These are phyloP conservation scores for Aspergillus niger DNA, from an alignment of 2,329 filamentous ascomycete genomes.

Conservation along the genomic window DNA sequence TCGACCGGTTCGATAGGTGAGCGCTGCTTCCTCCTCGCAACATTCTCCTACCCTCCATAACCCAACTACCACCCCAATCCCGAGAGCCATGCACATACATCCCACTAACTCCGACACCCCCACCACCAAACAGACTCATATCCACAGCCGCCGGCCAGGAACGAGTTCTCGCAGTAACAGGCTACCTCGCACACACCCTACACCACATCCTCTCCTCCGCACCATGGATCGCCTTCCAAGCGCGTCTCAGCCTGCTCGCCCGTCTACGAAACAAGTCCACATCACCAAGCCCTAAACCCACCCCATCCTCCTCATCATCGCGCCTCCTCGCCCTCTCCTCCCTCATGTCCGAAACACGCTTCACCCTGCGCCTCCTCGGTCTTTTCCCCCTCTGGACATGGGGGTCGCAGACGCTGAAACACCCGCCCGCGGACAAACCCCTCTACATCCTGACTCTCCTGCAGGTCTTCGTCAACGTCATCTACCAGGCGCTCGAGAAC, in stretches of 20 bases:
- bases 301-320: constrained; percentile 35
- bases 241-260: constrained; percentile 48
- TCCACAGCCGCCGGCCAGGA: constrained; percentile 70
- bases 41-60: background rate
- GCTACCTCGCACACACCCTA: constrained; percentile 66
- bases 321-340: constrained; percentile 52
- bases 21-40: constrained; percentile 14
- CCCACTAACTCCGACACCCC: constrained; percentile 10
- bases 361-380: constrained; percentile 60
- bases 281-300: constrained; percentile 17
- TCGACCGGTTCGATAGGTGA: constrained; percentile 36
- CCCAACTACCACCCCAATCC: too few relatives aligned
- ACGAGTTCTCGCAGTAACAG: constrained; percentile 66
- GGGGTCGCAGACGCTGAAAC: constrained; percentile 65
- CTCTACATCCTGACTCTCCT: constrained; percentile 61
- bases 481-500: constrained; percentile 83
- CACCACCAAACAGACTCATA: constrained; percentile 55
- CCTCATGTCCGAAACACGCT: constrained; percentile 53
- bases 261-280: constrained; percentile 29
- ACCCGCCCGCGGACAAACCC: constrained; percentile 45
- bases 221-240: constrained; percentile 41
- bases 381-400: constrained; percentile 76
- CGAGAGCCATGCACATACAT: background rate
- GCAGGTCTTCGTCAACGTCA: constrained; percentile 67
- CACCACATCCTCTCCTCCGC: constrained; percentile 62